Conservation (phyloP, 257 asterid genomes). For the Gynochthodes officinalis region DNA sequence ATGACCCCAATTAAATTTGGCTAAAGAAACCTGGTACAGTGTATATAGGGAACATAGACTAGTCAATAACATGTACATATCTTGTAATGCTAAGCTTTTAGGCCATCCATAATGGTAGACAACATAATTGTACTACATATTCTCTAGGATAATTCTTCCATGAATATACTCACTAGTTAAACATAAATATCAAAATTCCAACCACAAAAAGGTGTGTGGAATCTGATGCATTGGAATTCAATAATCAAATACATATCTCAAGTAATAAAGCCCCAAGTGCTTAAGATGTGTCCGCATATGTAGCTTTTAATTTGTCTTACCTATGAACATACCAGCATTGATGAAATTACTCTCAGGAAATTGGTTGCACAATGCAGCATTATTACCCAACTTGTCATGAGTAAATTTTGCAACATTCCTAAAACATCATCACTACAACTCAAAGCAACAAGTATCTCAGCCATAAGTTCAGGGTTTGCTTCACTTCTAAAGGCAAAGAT, state of each 20-base stretch:
- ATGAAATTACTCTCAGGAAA: not conserved
- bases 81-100: not conserved
- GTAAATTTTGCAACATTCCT: not conserved
- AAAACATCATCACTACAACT: not conserved
- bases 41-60: not conserved
- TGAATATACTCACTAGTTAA: not conserved
- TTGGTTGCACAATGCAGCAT: not conserved
- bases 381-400: not conserved
- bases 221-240: not conserved
- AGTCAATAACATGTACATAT: not conserved
- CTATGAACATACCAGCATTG: not conserved
- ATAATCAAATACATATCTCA: not conserved
- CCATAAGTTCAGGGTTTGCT: not conserved
- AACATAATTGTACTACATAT: not conserved
- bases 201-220: not conserved
- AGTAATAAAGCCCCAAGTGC: not conserved
- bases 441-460: conserved; percentile 1
- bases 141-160: not conserved
- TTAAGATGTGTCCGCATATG: not conserved
- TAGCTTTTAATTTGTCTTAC: not conserved
- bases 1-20: not conserved
- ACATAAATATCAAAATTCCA: not conserved
- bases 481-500: conserved; percentile 2
- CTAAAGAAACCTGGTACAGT: not conserved
- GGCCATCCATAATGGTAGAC: not conserved